phyloP scores from a whole-genome alignment of 768 basidiomycete genomes.

The Mycena sanguinolenta region DNA sequence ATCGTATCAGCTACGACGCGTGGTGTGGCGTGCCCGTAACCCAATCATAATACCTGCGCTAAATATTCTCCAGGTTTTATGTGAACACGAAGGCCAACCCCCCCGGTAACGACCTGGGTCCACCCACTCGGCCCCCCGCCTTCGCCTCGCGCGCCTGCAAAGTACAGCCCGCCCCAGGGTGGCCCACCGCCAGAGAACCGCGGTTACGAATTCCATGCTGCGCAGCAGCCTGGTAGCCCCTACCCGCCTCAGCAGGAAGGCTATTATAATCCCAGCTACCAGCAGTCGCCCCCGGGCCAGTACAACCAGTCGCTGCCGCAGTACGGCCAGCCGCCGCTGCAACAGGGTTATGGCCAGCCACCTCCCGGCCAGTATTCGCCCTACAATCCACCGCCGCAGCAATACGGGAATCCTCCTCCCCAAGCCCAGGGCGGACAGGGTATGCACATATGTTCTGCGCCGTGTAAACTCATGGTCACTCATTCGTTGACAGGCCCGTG shows the following conservation, averaged over 20 bases:
- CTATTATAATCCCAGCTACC: conserved; percentile 35
- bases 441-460: too few relatives aligned
- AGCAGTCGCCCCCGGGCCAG: conserved; percentile 27
- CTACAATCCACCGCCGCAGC: conserved; percentile 42
- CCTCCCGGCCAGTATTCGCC: conserved; percentile 37
- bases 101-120: conserved; percentile 76
- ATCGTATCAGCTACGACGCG: conserved; percentile 75
- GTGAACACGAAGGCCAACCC: conserved; percentile 76
- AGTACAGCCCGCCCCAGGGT: conserved; percentile 56
- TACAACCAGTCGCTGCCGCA: conserved; percentile 7
- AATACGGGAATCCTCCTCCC: conserved; percentile 41
- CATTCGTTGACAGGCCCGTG: conserved; percentile 30
- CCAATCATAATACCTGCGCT: neutral
- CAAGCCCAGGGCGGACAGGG: conserved; percentile 35
- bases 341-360: conserved; percentile 27
- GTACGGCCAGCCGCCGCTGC: conserved; percentile 42
- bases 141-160: conserved; percentile 50
- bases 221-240: conserved; percentile 21
- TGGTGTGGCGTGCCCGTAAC: conserved; percentile 59
- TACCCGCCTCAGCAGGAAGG: conserved; percentile 34
- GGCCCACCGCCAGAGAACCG: conserved; percentile 61
- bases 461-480: neutral
- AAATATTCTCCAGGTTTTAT: conserved; percentile 73
- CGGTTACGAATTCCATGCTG: too few relatives aligned
- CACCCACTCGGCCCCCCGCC: conserved; percentile 74